These are phyloP conservation scores for Neopestalotiopsis clavispora DNA, from an alignment of 2,329 filamentous ascomycete genomes.

Conservation along the genomic window DNA sequence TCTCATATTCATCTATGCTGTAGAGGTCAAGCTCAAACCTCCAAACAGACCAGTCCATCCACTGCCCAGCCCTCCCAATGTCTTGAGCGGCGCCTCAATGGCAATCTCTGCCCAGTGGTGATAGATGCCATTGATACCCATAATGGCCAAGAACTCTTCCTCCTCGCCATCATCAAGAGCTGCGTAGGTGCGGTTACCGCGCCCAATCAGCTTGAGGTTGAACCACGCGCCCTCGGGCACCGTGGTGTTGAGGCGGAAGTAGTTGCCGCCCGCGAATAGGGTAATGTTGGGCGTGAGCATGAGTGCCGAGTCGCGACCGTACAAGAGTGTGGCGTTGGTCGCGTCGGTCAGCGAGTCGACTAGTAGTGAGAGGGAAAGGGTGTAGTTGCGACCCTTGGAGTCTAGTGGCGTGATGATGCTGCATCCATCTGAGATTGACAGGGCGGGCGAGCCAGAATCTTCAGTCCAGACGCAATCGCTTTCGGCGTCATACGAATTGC, in stretches of 20 bases:
- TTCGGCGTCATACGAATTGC: slow-evolving; percentile 45
- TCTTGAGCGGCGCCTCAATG: slow-evolving; percentile 48
- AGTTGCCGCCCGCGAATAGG: slow-evolving; percentile 39
- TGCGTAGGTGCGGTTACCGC: slow-evolving; percentile 39
- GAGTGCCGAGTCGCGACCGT: slow-evolving; percentile 48
- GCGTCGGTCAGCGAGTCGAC: slow-evolving; percentile 35
- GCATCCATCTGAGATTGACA: slow-evolving; percentile 43
- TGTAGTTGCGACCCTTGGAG: slow-evolving; percentile 63
- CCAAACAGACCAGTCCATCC: slow-evolving; percentile 31
- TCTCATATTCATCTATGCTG: not conserved
- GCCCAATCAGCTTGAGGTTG: slow-evolving; percentile 34
- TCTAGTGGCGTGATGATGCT: slow-evolving; percentile 49
- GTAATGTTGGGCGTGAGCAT: slow-evolving; percentile 43
- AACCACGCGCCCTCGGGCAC: slow-evolving; percentile 36
- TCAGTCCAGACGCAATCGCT: slow-evolving; percentile 40
- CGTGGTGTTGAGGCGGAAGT: slow-evolving; percentile 40
- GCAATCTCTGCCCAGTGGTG: slow-evolving; percentile 49
- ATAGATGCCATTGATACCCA: slow-evolving; percentile 46
- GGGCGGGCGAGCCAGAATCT: slow-evolving; percentile 23
- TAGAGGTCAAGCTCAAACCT: slow-evolving; percentile 9
- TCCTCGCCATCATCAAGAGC: slow-evolving; percentile 24
- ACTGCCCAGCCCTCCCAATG: slow-evolving; percentile 38
- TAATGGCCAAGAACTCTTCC: slow-evolving; percentile 46
- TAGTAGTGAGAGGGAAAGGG: slow-evolving; percentile 49
- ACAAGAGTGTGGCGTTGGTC: slow-evolving; percentile 45